Evolutionary conservation across 2,329 filamentous ascomycete genomes (phyloP).

Genomic region (Daldinia sp.): DNA sequence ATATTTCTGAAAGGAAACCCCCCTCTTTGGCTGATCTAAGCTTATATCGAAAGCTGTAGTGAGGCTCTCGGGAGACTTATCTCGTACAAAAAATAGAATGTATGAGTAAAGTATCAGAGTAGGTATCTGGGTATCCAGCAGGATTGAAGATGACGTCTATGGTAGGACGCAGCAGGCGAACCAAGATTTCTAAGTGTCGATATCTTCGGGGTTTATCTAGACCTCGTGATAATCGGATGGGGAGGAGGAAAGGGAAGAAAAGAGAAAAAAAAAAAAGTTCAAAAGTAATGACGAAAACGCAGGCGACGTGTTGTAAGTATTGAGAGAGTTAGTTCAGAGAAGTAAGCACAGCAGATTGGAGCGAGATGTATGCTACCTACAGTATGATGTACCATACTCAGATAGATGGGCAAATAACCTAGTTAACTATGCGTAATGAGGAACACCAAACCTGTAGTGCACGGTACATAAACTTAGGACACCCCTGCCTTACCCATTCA

Average conservation of each 20-base stretch:
- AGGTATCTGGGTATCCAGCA: slow-evolving; percentile 3
- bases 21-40: background rate
- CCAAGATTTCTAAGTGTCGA: slow-evolving; percentile 20
- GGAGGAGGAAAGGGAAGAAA: slow-evolving; percentile 12
- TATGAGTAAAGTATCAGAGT: slow-evolving; percentile 8
- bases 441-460: slow-evolving; percentile 31
- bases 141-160: slow-evolving; percentile 15
- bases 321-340: slow-evolving; percentile 35
- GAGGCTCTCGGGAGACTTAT: background rate
- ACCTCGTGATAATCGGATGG: slow-evolving; percentile 30
- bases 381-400: slow-evolving; percentile 40
- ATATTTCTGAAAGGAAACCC: background rate
- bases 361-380: slow-evolving; percentile 38
- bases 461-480: slow-evolving; percentile 25
- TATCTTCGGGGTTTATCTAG: slow-evolving; percentile 16
- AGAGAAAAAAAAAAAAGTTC: slow-evolving; percentile 23
- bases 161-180: slow-evolving; percentile 19
- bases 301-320: slow-evolving; percentile 37
- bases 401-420: slow-evolving; percentile 34
- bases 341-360: slow-evolving; percentile 38
- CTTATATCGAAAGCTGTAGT: background rate
- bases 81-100: slow-evolving; percentile 4
- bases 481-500: slow-evolving; percentile 24
- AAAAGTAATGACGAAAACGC: slow-evolving; percentile 39
- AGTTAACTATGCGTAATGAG: slow-evolving; percentile 38